These are phyloP conservation scores for Torulaspora pretoriensis DNA, from an alignment of 1,139 yeast genomes.

Conservation along the genomic window DNA sequence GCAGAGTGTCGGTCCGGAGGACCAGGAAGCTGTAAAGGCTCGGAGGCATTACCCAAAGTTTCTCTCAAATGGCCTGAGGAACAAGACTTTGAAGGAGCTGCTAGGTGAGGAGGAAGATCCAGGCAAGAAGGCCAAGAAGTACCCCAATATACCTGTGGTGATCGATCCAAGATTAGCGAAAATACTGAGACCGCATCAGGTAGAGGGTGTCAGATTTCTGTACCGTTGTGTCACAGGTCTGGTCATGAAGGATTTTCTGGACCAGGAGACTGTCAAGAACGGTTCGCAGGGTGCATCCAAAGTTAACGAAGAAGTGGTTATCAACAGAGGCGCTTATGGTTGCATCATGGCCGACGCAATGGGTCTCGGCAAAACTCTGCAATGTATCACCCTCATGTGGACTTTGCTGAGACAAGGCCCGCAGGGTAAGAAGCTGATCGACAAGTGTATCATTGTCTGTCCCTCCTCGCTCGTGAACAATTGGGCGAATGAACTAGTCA, in stretches of 20 bases:
- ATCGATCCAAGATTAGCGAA: constrained; percentile 86
- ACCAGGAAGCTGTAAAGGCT: constrained; percentile 8
- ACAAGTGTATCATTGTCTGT: constrained; percentile 89
- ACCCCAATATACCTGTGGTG: constrained; percentile 90
- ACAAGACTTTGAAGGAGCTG: constrained; percentile 74
- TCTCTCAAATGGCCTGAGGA: constrained; percentile 39
- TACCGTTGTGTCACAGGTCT: constrained; percentile 89
- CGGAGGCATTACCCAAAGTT: constrained; percentile 26
- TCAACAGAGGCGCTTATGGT: constrained; percentile 73
- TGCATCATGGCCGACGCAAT: constrained; percentile 99
- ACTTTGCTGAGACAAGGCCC: constrained; percentile 88
- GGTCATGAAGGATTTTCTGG: constrained; percentile 41
- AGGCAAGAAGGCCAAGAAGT: constrained; percentile 39
- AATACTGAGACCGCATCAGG: constrained; percentile 90
- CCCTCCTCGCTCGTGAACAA: constrained; percentile 92
- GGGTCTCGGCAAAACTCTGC: constrained; percentile 96
- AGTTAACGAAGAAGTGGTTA: constrained; percentile 7
- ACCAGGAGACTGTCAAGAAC: constrained; percentile 23
- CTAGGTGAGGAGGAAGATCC: constrained; percentile 58
- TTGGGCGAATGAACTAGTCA: constrained; percentile 95
- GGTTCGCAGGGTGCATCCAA: constrained; percentile 8
- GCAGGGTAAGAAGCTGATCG: constrained; percentile 77
- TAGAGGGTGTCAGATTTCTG: constrained; percentile 88
- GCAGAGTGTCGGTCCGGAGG: constrained; percentile 13
- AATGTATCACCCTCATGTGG: constrained; percentile 92